phyloP scores from a whole-genome alignment of 2,329 filamentous ascomycete species.

The Fusarium denticulatum region DNA sequence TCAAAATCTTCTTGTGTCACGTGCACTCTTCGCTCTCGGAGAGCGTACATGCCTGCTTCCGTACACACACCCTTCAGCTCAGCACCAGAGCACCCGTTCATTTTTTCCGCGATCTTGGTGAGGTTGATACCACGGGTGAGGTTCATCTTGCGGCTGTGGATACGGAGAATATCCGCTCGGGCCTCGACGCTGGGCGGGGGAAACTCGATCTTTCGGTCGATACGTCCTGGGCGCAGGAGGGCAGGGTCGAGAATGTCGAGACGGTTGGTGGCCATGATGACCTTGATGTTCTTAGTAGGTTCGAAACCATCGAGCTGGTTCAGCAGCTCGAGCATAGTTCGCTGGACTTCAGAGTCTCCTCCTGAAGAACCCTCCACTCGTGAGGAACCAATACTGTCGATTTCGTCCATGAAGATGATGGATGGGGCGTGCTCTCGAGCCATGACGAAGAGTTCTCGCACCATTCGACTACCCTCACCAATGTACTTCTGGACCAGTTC shows the following conservation, averaged over 20 bases:
- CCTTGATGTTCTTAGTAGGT: slow-evolving; percentile 99
- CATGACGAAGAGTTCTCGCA: slow-evolving; percentile 99
- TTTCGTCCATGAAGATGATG: slow-evolving; percentile 99
- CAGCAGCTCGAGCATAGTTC: slow-evolving; percentile 97
- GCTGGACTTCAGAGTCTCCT: slow-evolving; percentile 96
- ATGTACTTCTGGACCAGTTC: slow-evolving; percentile 99
- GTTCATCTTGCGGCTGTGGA: slow-evolving; percentile 99
- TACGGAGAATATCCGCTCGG: slow-evolving; percentile 95
- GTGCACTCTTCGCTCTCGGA: slow-evolving; percentile 94
- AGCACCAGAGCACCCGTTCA: slow-evolving; percentile 98
- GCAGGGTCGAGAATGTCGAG: slow-evolving; percentile 97
- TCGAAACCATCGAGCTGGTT: slow-evolving; percentile 99
- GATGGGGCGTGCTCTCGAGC: slow-evolving; percentile 96
- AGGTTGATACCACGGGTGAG: slow-evolving; percentile 96
- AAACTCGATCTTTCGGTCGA: slow-evolving; percentile 99
- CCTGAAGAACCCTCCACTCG: slow-evolving; percentile 95
- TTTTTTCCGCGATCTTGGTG: slow-evolving; percentile 99
- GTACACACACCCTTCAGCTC: slow-evolving; percentile 99
- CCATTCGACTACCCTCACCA: slow-evolving; percentile 97
- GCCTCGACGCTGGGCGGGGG: slow-evolving; percentile 96
- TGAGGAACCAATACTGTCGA: slow-evolving; percentile 97
- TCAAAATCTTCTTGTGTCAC: slow-evolving; percentile 99
- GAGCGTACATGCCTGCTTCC: slow-evolving; percentile 97
- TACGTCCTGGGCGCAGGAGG: slow-evolving; percentile 92
- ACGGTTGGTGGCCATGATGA: slow-evolving; percentile 99